Evolutionary conservation across 352 stramenopile genomes (phyloP).

Genomic region (Phytophthora lateralis): DNA sequence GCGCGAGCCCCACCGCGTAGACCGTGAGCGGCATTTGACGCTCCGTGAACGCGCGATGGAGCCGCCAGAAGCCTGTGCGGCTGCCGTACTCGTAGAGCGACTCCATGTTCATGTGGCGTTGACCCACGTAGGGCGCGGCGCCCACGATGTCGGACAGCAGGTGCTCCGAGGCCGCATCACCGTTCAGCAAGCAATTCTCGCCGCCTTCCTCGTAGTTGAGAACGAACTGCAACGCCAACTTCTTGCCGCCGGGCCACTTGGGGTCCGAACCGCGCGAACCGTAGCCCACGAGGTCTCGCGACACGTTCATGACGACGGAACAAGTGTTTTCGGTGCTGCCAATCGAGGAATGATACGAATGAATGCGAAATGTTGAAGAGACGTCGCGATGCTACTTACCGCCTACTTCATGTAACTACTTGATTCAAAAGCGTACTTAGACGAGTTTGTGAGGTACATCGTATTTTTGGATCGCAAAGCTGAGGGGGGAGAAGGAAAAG

Average conservation of each 20-base stretch:
- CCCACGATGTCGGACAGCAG: conserved; percentile 94
- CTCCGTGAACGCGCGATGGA: conserved; percentile 91
- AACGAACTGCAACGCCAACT: conserved; percentile 94
- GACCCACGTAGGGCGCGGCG: conserved; percentile 64
- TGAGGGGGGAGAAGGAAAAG: conserved; percentile 14
- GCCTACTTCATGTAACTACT: not conserved
- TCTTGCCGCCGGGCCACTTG: conserved; percentile 83
- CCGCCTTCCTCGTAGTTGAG: conserved; percentile 98
- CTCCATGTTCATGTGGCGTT: conserved; percentile 94
- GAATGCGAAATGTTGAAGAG: conserved; percentile 17
- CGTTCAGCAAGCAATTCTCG: conserved; percentile 93
- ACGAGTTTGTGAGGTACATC: conserved; percentile 1
- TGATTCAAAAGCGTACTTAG: conserved; percentile 13
- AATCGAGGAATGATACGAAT: conserved; percentile 11
- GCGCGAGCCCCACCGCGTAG: conserved; percentile 93
- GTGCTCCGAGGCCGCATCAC: conserved; percentile 89
- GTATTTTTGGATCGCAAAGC: conserved; percentile 27
- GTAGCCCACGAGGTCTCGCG: conserved; percentile 91
- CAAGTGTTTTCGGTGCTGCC: conserved; percentile 2
- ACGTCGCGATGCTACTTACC: conserved; percentile 1
- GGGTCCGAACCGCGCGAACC: conserved; percentile 69
- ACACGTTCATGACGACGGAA: not conserved
- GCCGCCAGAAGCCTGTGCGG: conserved; percentile 93
- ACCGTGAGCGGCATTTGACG: conserved; percentile 92
- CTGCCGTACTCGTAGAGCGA: conserved; percentile 96